phyloP scores from a whole-genome alignment of 176 grass and related monocot species.

The Eleusine indica region DNA sequence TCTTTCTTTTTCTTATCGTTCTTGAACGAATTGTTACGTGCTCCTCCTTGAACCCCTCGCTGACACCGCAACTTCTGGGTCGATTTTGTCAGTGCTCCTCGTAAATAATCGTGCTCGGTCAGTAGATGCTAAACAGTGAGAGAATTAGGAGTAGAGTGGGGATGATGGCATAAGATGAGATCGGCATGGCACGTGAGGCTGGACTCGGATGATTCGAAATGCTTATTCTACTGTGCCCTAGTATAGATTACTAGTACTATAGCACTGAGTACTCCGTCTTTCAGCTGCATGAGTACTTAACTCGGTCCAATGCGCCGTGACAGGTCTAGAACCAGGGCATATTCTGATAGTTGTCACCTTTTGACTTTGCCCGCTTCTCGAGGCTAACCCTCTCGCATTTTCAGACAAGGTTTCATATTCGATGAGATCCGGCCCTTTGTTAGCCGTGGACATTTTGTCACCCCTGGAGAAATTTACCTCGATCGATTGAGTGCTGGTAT shows the following conservation, averaged over 20 bases:
- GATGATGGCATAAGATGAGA: slow-evolving; percentile 6
- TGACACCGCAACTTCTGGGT: slow-evolving; percentile 44
- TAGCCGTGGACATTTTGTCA: neutral
- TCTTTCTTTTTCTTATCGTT: neutral
- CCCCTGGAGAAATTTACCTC: neutral
- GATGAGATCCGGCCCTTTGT: neutral
- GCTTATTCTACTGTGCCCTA: neutral
- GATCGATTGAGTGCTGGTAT: neutral
- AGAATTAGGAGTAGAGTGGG: neutral
- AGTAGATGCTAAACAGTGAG: neutral
- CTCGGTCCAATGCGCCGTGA: slow-evolving; percentile 2
- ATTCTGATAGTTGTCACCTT: slow-evolving; percentile 43
- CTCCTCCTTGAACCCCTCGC: slow-evolving; percentile 28
- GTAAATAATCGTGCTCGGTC: neutral
- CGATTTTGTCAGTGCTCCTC: slow-evolving; percentile 37
- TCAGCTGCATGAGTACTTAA: neutral
- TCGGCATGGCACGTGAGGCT: slow-evolving; percentile 37
- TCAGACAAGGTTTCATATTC: neutral
- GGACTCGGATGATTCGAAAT: slow-evolving; percentile 50
- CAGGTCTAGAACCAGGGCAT: slow-evolving; percentile 41
- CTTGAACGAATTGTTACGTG: neutral
- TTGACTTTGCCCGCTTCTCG: slow-evolving; percentile 37
- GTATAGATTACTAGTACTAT: neutral
- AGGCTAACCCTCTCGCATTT: neutral
- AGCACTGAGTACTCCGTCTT: neutral